phyloP scores from a whole-genome alignment of 305 asterid species.

The Fraxinus dipetala region DNA sequence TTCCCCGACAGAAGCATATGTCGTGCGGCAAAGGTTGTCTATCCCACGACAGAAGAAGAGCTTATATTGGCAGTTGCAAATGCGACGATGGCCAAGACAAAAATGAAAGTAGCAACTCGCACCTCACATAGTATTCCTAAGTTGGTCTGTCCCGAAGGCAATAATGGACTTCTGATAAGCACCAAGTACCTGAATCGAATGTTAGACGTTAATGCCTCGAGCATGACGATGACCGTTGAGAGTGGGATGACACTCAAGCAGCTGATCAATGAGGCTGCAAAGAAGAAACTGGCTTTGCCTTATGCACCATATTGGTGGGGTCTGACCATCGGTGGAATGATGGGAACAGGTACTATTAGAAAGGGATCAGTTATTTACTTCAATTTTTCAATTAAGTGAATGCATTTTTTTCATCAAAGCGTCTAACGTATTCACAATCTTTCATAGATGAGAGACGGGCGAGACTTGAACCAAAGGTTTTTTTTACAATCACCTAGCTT shows the following conservation, averaged over 20 bases:
- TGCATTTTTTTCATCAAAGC: not conserved
- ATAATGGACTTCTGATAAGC: slow-evolving; percentile 43
- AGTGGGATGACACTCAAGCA: slow-evolving; percentile 44
- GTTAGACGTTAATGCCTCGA: slow-evolving; percentile 18
- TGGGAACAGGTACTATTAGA: slow-evolving; percentile 29
- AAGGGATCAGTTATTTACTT: not conserved
- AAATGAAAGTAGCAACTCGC: slow-evolving; percentile 44
- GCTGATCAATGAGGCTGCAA: slow-evolving; percentile 34
- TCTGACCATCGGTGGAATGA: slow-evolving; percentile 48
- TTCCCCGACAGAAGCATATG: slow-evolving; percentile 47
- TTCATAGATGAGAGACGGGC: not conserved
- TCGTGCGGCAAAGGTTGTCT: slow-evolving; percentile 37
- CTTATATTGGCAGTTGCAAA: slow-evolving; percentile 35
- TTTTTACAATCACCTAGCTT: not conserved
- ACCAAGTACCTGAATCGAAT: slow-evolving; percentile 33
- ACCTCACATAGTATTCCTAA: slow-evolving; percentile 52
- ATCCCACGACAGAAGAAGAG: slow-evolving; percentile 41
- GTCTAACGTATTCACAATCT: not conserved
- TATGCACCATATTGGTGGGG: slow-evolving; percentile 59
- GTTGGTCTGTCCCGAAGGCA: slow-evolving; percentile 49
- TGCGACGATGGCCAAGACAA: slow-evolving; percentile 21
- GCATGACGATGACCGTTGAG: slow-evolving; percentile 46
- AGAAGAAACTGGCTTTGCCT: slow-evolving; percentile 36
- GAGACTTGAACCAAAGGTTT: not conserved
- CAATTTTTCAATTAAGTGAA: not conserved